These are phyloP conservation scores for Gynostemma pentaphyllum DNA, from an alignment of 306 rosid species.

Conservation along the genomic window DNA sequence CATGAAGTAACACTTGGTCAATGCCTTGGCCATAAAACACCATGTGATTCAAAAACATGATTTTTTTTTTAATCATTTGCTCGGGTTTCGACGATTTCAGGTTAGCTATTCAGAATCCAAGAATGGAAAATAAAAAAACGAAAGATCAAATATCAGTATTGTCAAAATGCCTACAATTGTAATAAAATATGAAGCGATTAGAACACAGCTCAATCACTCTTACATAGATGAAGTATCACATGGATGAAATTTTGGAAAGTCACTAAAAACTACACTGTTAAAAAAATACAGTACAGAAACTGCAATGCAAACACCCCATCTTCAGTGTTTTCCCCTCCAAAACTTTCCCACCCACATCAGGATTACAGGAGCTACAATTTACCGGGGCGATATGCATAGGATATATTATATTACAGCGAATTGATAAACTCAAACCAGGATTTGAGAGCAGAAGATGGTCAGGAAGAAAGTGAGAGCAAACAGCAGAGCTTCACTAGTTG, in stretches of 20 bases:
- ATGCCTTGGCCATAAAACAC: too few species aligned
- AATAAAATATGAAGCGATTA: too few species aligned
- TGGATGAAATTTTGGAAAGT: neutral
- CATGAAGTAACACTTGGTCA: too few species aligned
- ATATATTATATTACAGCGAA: neutral
- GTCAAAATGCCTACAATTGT: too few species aligned
- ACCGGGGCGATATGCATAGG: neutral
- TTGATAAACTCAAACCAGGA: neutral
- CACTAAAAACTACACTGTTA: neutral
- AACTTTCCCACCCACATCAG: neutral
- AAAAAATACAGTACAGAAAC: neutral
- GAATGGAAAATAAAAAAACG: too few species aligned
- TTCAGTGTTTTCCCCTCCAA: neutral
- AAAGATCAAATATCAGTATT: too few species aligned
- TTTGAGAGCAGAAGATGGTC: neutral
- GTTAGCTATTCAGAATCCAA: too few species aligned
- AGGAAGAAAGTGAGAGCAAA: neutral
- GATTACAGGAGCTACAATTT: slow-evolving; percentile 2
- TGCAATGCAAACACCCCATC: neutral
- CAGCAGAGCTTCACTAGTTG: neutral
- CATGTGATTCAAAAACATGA: too few species aligned
- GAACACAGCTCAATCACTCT: too few species aligned
- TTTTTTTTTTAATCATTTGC: too few species aligned
- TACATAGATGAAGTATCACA: too few species aligned
- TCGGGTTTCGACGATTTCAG: too few species aligned